phyloP scores from a whole-genome alignment of 2,329 filamentous ascomycete species.

The Bipolaris gigantea region DNA sequence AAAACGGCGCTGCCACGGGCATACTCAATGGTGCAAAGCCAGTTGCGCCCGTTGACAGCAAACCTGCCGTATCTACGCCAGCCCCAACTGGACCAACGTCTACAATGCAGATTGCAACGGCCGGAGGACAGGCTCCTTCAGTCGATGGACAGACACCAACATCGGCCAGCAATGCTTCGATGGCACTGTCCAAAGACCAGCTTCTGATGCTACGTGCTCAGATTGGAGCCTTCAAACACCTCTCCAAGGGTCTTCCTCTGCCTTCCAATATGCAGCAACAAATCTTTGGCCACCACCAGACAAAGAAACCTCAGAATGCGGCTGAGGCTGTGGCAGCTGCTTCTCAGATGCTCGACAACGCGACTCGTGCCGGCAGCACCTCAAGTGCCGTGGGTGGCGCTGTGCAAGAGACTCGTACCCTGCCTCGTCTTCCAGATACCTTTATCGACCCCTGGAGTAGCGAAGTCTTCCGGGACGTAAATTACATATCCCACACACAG shows the following conservation, averaged over 20 bases:
- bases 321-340: constrained; percentile 48
- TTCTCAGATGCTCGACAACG: constrained; percentile 56
- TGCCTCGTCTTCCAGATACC: constrained; percentile 53
- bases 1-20: constrained; percentile 49
- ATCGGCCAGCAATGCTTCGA: constrained; percentile 29
- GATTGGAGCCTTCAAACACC: constrained; percentile 86
- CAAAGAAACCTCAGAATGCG: constrained; percentile 52
- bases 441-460: constrained; percentile 52
- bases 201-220: constrained; percentile 77
- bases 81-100: constrained; percentile 29
- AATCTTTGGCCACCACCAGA: constrained; percentile 73
- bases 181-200: constrained; percentile 63
- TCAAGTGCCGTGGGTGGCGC: constrained; percentile 48
- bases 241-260: constrained; percentile 84
- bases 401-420: constrained; percentile 32
- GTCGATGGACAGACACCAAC: constrained; percentile 47
- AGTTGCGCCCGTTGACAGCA: constrained; percentile 26
- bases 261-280: constrained; percentile 78
- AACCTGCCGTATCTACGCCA: constrained; percentile 19
- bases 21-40: constrained; percentile 54
- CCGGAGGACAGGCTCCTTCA: constrained; percentile 30
- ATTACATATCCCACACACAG: constrained; percentile 75
- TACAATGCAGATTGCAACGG: constrained; percentile 28
- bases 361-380: constrained; percentile 45
- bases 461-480: constrained; percentile 61